A percentile compares a stretch with the other conserved stretches of the same genome.
phyloP scores from a whole-genome alignment of 768 basidiomycete species.

The Galerina marginata region DNA sequence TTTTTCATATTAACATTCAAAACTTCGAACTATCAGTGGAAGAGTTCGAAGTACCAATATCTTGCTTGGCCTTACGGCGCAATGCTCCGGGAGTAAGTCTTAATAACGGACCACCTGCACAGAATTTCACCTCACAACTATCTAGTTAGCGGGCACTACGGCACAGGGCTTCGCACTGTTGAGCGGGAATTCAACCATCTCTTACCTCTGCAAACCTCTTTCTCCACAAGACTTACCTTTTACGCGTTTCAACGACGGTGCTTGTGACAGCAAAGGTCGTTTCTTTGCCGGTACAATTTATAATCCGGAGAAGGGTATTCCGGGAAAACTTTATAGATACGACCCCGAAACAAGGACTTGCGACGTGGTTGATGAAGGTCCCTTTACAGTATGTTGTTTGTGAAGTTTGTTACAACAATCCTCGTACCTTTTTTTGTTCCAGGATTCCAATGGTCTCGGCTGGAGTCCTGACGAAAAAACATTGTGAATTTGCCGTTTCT shows the following conservation, averaged over 20 bases:
- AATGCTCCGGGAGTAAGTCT: constrained; percentile 50
- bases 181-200: constrained; percentile 44
- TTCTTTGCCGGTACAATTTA: constrained; percentile 71
- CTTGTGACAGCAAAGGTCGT: constrained; percentile 65
- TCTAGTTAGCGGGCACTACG: constrained; percentile 66
- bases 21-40: constrained; percentile 48
- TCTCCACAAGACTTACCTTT: constrained; percentile 43
- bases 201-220: constrained; percentile 59
- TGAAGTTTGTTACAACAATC: constrained; percentile 7
- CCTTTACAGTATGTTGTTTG: constrained; percentile 58
- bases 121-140: constrained; percentile 9
- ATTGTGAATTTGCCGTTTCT: constrained; percentile 45
- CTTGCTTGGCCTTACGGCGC: constrained; percentile 60
- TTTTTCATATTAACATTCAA: constrained; percentile 54
- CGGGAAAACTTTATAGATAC: constrained; percentile 63
- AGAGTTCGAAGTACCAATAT: constrained; percentile 58
- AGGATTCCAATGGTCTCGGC: constrained; percentile 70
- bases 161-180: constrained; percentile 59
- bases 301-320: constrained; percentile 52
- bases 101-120: background rate
- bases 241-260: constrained; percentile 75
- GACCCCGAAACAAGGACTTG: constrained; percentile 56
- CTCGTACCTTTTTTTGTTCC: constrained; percentile 19
- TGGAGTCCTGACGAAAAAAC: constrained; percentile 67
- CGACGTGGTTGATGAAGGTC: constrained; percentile 61